Base-by-base conservation (phyloP, 1,139 yeast species). In the Ogataea hybrid region DNA sequence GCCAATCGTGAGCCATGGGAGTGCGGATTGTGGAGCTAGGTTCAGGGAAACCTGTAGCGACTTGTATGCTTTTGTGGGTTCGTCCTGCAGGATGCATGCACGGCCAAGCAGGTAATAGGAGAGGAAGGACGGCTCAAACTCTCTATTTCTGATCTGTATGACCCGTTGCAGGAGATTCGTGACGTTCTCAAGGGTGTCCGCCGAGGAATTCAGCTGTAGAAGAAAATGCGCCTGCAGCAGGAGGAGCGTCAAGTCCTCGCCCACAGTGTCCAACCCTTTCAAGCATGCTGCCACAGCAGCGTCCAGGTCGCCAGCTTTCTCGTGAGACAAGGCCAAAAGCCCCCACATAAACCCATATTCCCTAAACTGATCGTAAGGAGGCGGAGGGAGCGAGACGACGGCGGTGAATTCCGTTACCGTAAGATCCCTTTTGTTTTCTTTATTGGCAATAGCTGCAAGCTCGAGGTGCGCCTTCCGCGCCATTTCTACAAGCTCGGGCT, bases 1-100 rank as follows among this genome's bases (percentile, higher is more conserved):
- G 1, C 86, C 88, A 18, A 81, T 79, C 0, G 83, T 79, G 30
- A 81, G 61, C 88, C 87, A 81, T 7, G 83, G 75, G 40, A 78
- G 65, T 14, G 85, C 79, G 11, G 75, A 70, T 27, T 68, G 65
- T 15, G 80, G 73, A 0, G 81, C 79, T 35, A 78, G 65, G 47
- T 75, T 68, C 41, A 81, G 62, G 2, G 85, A 81, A 30, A 71
- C 67, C 56, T 80, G 85, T 49, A 75, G 75, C 15, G 75, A 71
- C 46, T 77, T 79, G 54, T 78, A 81, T 2, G 84, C 79, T 38
- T 69, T 65, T 29, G 78, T 59, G 25, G 79, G 79, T 35, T 69
- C 64, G 43, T 70, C 73, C 23, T 70, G 54, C 31, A 70, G 51
- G 10, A 75, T 63, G 51, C 76, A 73, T 0, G 81, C 81, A 47